Evolutionary conservation across 768 basidiomycete species (phyloP).

Genomic region (Leccinellum albellum): DNA sequence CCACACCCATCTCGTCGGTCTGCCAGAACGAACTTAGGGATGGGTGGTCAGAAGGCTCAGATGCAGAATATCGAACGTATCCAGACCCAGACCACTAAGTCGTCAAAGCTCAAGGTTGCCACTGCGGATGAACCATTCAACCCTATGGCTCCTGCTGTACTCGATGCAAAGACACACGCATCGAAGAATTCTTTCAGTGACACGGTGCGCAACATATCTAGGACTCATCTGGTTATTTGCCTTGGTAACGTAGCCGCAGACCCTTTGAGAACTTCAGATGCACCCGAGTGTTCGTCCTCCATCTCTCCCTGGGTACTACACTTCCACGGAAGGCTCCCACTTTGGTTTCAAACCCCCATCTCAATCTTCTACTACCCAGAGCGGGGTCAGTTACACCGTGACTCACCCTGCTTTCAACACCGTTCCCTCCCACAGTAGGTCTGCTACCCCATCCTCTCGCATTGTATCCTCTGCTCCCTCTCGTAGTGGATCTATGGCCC

Average conservation of each 20-base stretch:
- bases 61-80: neutral
- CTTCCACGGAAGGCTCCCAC: neutral
- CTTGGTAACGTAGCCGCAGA: neutral
- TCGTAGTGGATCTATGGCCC: neutral
- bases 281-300: neutral
- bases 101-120: neutral
- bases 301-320: neutral
- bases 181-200: neutral
- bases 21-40: neutral
- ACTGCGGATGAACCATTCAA: neutral
- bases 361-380: too few relatives aligned
- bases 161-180: neutral
- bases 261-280: neutral
- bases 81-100: neutral
- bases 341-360: neutral
- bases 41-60: neutral
- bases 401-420: too few relatives aligned
- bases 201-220: neutral
- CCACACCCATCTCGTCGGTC: neutral
- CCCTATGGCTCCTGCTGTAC: neutral
- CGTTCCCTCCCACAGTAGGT: neutral
- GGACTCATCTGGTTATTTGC: too few relatives aligned
- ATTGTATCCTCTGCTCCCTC: too few relatives aligned
- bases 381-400: too few relatives aligned
- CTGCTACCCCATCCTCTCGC: neutral